Percentiles rank a stretch among this genome's conserved stretches.
Conservation (phyloP, 768 basidiomycete genomes). For the Kwoniella shandongensis region DNA sequence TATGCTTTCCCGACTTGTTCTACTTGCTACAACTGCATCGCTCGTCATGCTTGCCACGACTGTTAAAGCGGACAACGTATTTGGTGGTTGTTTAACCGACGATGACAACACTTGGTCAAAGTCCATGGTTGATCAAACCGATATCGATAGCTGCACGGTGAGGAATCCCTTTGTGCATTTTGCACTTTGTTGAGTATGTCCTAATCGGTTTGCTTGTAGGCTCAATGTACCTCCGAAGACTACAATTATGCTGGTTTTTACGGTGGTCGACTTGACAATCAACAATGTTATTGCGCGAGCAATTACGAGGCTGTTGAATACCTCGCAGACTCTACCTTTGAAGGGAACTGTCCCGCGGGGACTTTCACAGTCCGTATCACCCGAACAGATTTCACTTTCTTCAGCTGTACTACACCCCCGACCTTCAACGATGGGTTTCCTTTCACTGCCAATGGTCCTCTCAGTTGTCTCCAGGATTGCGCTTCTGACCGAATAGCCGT, state of each 20-base stretch:
- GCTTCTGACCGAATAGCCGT: background rate
- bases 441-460: background rate
- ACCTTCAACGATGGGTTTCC: constrained; percentile 1
- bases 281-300: background rate
- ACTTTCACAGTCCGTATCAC: background rate
- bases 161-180: too few species aligned
- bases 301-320: too few species aligned
- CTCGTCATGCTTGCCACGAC: background rate
- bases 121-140: background rate
- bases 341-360: too few species aligned
- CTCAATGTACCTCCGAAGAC: too few species aligned
- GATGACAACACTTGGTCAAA: background rate
- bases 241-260: too few species aligned
- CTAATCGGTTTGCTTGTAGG: too few species aligned
- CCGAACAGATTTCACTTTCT: too few species aligned
- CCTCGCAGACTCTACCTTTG: too few species aligned
- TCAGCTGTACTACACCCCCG: background rate
- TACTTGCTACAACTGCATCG: background rate
- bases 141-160: background rate
- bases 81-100: constrained; percentile 3
- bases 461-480: background rate
- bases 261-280: too few species aligned
- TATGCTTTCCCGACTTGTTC: background rate
- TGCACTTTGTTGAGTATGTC: too few species aligned
- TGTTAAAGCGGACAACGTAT: constrained; percentile 8